Base-by-base conservation (phyloP, 495 filamentous ascomycete species). In the Penicillium canariense region DNA sequence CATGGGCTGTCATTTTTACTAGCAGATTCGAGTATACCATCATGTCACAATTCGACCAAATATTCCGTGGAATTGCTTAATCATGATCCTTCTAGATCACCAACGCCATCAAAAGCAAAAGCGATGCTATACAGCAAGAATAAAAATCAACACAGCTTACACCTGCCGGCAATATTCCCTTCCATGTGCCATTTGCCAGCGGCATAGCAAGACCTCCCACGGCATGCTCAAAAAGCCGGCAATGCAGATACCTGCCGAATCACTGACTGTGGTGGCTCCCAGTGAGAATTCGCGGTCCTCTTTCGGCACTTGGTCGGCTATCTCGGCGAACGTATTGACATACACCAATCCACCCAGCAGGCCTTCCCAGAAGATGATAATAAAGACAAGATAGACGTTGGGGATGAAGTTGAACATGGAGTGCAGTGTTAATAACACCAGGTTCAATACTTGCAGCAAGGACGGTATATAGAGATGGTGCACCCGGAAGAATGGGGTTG, bases 351-450 rank as follows among this genome's bases (percentile, higher is more conserved):
- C 94, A 5, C 94, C 94, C 0, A 98, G 76, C 34, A 98, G 68
- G 0, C 94, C 94, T 66, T 96, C 93, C 93, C 94, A 97, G 65
- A 97, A 96, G n/a, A 96, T 73, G 40, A 97, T 74, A 5, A 79
- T 62, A 66, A 96, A 96, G 4, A 97, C 69, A 18, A 96, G 61
- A 61, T 87, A 97, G 9, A 97, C 85, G 50, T 71, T 88, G 0
- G 93, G 93, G 34, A 97, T 80, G 56, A 90, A 93, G 61, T 84
- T 72, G 61, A 85, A 82, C 52, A 96, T 59, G 1, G 90, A 82
- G 45, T 98, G 93, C 0, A 85, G 61, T 3, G 82, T 87, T 2
- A 98, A 73, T 10, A 96, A 39, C 7, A 77, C 65, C 17, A 98
- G 78, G 63, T 98, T 98, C 23, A 77, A 65, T 15, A 90, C 74